Percentiles rank a stretch among this genome's conserved stretches.
Evolutionary conservation across 140 eudicot genomes (phyloP).

Genomic region (Flaveria floridana): DNA sequence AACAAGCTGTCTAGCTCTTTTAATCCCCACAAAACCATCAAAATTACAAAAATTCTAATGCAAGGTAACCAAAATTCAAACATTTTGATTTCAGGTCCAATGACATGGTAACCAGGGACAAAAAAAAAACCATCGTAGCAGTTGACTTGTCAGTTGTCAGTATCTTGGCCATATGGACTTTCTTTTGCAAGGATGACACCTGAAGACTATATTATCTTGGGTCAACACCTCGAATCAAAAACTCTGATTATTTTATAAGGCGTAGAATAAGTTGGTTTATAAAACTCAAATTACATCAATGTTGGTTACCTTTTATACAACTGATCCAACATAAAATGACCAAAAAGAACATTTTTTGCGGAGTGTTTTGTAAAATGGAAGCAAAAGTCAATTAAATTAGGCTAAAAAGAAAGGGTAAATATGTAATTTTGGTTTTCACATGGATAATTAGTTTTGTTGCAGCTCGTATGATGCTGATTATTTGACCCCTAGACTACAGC

Average conservation of each 20-base stretch:
- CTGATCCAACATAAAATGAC: not conserved
- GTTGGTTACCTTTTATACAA: not conserved
- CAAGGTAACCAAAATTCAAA: not conserved
- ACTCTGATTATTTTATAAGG: not conserved
- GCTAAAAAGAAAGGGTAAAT: not conserved
- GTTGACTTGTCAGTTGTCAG: not conserved
- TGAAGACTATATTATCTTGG: not conserved
- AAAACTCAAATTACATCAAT: not conserved
- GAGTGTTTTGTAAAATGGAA: not conserved
- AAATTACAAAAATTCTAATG: no score
- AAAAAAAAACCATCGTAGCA: not conserved
- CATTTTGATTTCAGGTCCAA: not conserved
- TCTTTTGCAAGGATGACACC: not conserved
- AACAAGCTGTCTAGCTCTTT: no score
- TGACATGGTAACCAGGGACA: not conserved
- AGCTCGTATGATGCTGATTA: not conserved
- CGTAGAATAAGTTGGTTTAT: not conserved
- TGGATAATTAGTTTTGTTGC: not conserved
- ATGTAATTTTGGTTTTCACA: not conserved
- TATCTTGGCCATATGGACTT: not conserved
- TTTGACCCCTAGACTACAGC: not conserved
- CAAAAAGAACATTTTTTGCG: not conserved
- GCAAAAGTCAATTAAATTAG: not conserved
- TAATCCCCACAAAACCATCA: no score
- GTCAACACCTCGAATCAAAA: not conserved